Percentiles rank a stretch among this genome's conserved stretches.
Conservation (phyloP, 2,329 filamentous ascomycete species). For the Emmonsiellopsis sp. region DNA sequence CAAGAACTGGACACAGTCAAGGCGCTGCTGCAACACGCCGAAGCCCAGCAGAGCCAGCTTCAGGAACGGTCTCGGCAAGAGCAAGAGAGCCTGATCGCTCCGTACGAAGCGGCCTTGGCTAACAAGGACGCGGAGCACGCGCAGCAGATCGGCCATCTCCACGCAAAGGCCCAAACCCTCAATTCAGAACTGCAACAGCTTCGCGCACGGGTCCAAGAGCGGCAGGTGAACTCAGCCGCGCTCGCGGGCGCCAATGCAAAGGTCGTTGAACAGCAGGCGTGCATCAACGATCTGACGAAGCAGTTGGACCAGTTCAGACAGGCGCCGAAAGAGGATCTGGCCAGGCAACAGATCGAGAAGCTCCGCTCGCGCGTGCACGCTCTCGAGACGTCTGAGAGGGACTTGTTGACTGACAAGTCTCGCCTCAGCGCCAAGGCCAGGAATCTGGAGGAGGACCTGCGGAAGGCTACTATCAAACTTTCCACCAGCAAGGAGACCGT, state of each 20-base stretch:
- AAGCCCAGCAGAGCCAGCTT: background rate
- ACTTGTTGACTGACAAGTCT: conserved; percentile 12
- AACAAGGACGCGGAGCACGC: background rate
- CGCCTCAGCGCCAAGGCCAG: conserved; percentile 8
- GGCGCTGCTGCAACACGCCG: background rate
- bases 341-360: conserved; percentile 6
- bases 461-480: conserved; percentile 10
- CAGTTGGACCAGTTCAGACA: conserved; percentile 6
- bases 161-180: conserved; percentile 1
- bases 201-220: conserved; percentile 1
- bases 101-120: background rate
- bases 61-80: background rate
- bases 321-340: conserved; percentile 4
- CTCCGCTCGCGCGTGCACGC: conserved; percentile 1
- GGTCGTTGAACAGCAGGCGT: conserved; percentile 7
- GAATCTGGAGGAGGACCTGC: conserved; percentile 13
- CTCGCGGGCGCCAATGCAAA: conserved; percentile 10
- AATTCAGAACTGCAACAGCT: conserved; percentile 4
- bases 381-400: conserved; percentile 4
- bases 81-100: background rate
- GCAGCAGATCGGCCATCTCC: conserved; percentile 2
- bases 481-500: conserved; percentile 11
- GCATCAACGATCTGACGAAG: conserved; percentile 9
- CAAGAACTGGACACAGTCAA: background rate
- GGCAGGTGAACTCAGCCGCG: conserved; percentile 8